These are phyloP conservation scores for Sclerotinia borealis DNA, from an alignment of 2,329 filamentous ascomycete genomes.

Conservation along the genomic window DNA sequence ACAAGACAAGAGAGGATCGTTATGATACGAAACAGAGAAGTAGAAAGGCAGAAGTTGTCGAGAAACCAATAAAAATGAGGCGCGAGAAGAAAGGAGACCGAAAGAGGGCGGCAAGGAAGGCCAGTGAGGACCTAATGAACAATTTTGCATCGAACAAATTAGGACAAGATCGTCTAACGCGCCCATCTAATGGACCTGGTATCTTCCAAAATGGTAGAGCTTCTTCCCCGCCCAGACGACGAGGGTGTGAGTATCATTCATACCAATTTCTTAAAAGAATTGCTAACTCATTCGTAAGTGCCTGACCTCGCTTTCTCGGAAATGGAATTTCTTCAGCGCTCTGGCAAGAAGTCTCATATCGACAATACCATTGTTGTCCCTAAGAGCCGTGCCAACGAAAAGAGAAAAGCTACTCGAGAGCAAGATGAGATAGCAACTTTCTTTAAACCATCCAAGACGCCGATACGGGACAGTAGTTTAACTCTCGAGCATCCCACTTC, in stretches of 20 bases:
- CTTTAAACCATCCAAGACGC: conserved; percentile 23
- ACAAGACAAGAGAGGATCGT: conserved; percentile 50
- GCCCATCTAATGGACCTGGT: conserved; percentile 35
- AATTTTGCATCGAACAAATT: conserved; percentile 52
- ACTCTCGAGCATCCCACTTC: conserved; percentile 9
- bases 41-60: conserved; percentile 13
- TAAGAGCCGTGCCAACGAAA: conserved; percentile 26
- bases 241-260: conserved; percentile 34
- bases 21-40: conserved; percentile 43
- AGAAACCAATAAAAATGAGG: conserved; percentile 21
- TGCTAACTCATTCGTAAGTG: conserved; percentile 34
- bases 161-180: conserved; percentile 44
- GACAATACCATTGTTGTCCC: conserved; percentile 27
- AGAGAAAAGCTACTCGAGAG: conserved; percentile 16
- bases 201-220: conserved; percentile 42
- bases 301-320: conserved; percentile 48
- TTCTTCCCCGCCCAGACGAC: conserved; percentile 32
- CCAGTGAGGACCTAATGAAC: conserved; percentile 43
- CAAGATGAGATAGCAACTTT: conserved; percentile 29
- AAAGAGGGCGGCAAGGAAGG: conserved; percentile 22
- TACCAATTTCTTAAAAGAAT: background rate
- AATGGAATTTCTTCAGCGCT: conserved; percentile 39
- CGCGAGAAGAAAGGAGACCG: conserved; percentile 20
- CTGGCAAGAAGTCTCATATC: conserved; percentile 16
- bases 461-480: conserved; percentile 12